A percentile compares a stretch with the other conserved stretches of the same genome.
phyloP scores from a whole-genome alignment of 768 basidiomycete genomes.

The Gelatoporia subvermispora region DNA sequence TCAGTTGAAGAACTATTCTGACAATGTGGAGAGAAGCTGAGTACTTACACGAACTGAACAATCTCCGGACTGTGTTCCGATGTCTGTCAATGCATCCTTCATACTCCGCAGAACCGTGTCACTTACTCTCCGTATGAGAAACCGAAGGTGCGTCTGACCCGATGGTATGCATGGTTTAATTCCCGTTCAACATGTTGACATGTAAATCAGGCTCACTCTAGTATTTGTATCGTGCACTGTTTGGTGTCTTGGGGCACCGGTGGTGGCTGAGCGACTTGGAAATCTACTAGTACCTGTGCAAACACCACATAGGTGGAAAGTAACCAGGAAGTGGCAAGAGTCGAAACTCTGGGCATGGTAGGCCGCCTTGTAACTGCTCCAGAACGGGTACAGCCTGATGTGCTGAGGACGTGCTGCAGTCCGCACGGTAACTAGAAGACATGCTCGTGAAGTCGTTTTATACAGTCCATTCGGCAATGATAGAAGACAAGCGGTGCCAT shows the following conservation, averaged over 20 bases:
- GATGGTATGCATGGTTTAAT: not conserved
- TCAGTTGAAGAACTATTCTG: not conserved
- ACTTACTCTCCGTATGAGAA: conserved; percentile 65
- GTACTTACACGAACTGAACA: conserved; percentile 52
- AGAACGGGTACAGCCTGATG: too few species aligned
- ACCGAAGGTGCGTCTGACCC: conserved; percentile 65
- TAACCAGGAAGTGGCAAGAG: not conserved
- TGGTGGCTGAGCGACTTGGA: conserved; percentile 73
- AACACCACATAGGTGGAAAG: not conserved
- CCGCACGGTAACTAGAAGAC: too few species aligned
- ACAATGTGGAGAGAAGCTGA: too few species aligned
- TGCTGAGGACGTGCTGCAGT: too few species aligned
- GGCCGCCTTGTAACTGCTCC: too few species aligned
- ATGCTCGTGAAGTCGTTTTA: too few species aligned
- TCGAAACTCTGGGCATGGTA: not conserved
- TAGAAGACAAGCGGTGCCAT: too few species aligned
- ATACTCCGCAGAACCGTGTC: not conserved
- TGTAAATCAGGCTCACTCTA: conserved; percentile 42
- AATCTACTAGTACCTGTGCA: conserved; percentile 29
- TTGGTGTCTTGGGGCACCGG: conserved; percentile 54
- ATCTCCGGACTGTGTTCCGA: conserved; percentile 56
- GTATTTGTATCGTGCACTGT: conserved; percentile 59
- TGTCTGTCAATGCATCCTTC: not conserved
- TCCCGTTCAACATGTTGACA: too few species aligned
- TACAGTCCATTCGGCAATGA: too few species aligned